Evolutionary conservation across 208 protist genomes (phyloP).

Genomic region (Trypanosoma brucei): DNA sequence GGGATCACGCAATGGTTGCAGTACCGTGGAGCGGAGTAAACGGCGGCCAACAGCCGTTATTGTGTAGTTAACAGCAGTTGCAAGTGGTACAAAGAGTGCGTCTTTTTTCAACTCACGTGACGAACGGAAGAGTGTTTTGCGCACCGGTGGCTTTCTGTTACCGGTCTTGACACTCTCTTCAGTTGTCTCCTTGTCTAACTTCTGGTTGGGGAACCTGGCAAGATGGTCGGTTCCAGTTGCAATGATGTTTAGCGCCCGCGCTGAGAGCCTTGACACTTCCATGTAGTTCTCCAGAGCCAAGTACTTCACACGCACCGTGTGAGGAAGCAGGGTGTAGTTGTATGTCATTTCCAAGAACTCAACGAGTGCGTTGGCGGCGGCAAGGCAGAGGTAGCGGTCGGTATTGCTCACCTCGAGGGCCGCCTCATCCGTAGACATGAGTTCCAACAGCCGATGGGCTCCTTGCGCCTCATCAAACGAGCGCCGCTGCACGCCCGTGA

Average conservation of each 20-base stretch:
- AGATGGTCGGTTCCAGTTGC: slow-evolving; percentile 6
- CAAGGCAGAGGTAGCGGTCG: slow-evolving; percentile 76
- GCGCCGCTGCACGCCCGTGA: slow-evolving; percentile 69
- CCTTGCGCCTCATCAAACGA: slow-evolving; percentile 68
- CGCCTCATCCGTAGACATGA: slow-evolving; percentile 43
- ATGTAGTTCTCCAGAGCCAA: slow-evolving; percentile 68
- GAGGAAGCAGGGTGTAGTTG: slow-evolving; percentile 63
- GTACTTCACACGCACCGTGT: slow-evolving; percentile 57
- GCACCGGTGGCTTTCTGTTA: background rate
- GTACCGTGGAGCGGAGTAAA: slow-evolving; percentile 57
- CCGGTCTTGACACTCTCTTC: background rate
- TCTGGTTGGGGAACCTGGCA: background rate
- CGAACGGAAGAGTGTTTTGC: slow-evolving; percentile 20
- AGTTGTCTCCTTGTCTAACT: background rate
- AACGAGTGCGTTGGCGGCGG: slow-evolving; percentile 71
- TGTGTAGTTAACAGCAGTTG: slow-evolving; percentile 56
- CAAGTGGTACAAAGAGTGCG: slow-evolving; percentile 30
- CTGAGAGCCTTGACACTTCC: slow-evolving; percentile 55
- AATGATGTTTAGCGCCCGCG: slow-evolving; percentile 62
- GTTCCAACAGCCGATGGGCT: slow-evolving; percentile 43
- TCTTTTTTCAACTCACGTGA: slow-evolving; percentile 5
- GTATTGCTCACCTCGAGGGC: slow-evolving; percentile 33
- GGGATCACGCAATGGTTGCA: slow-evolving; percentile 71
- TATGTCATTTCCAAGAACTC: slow-evolving; percentile 68
- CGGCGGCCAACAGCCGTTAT: slow-evolving; percentile 71